A percentile compares a stretch with the other conserved stretches of the same genome.
Conservation (phyloP, 257 asterid genomes). For the Cordia subcordata region DNA sequence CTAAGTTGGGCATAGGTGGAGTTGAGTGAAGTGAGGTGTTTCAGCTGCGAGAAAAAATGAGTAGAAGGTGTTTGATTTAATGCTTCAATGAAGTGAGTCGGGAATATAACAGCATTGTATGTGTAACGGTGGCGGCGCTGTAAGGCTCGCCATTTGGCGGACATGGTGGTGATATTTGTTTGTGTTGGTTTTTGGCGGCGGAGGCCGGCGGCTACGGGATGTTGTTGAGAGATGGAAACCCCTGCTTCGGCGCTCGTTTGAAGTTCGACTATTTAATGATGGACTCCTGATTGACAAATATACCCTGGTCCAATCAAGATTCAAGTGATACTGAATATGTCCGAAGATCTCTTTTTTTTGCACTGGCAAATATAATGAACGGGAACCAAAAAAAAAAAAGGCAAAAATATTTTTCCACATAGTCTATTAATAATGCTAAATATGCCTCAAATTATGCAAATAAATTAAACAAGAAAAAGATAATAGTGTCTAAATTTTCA, state of each 20-base stretch:
- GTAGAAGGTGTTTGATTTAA: slow-evolving; percentile 47
- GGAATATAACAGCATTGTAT: slow-evolving; percentile 65
- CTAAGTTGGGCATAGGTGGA: slow-evolving; percentile 86
- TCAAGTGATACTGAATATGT: too few species aligned
- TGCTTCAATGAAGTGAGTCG: slow-evolving; percentile 54
- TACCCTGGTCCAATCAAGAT: not conserved
- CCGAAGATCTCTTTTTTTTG: too few species aligned
- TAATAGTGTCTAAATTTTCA: too few species aligned
- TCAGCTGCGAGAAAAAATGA: slow-evolving; percentile 50
- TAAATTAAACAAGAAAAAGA: too few species aligned
- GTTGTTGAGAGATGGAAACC: not conserved
- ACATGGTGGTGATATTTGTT: too few species aligned
- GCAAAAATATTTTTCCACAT: too few species aligned
- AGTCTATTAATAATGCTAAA: too few species aligned
- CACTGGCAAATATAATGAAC: too few species aligned
- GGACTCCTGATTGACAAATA: not conserved
- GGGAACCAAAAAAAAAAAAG: too few species aligned
- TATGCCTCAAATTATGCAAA: too few species aligned
- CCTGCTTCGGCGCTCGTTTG: not conserved
- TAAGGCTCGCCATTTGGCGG: slow-evolving; percentile 94
- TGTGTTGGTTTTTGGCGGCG: not conserved
- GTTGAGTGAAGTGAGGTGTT: slow-evolving; percentile 54
- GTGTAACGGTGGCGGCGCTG: slow-evolving; percentile 97
- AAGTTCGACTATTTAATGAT: not conserved
- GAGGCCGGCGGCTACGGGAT: not conserved